A percentile compares a stretch with the other conserved stretches of the same genome.
phyloP scores from a whole-genome alignment of 2,329 filamentous ascomycete genomes.

The Cercospora janseana region DNA sequence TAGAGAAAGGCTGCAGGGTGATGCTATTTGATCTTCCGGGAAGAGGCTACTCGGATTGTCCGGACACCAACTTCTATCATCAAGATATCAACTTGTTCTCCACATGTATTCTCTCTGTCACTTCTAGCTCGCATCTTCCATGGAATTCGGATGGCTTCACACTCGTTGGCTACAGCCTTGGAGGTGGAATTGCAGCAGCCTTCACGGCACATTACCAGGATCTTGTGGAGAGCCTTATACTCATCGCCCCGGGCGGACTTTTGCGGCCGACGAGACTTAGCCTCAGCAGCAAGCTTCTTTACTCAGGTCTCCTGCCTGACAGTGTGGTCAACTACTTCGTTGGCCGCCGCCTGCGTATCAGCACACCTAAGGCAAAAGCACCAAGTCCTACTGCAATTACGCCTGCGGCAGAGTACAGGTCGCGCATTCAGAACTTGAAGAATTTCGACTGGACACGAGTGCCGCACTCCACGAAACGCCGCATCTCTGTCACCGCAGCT shows the following conservation, averaged over 20 bases:
- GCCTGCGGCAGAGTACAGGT: background rate
- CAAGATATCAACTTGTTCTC: slow-evolving; percentile 73
- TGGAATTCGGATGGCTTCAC: slow-evolving; percentile 63
- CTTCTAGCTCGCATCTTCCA: slow-evolving; percentile 66
- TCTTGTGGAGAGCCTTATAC: slow-evolving; percentile 66
- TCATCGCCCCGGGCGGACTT: slow-evolving; percentile 77
- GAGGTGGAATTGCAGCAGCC: slow-evolving; percentile 68
- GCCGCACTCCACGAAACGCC: slow-evolving; percentile 3
- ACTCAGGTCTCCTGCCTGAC: slow-evolving; percentile 62
- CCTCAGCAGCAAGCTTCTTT: slow-evolving; percentile 61
- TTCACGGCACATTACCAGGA: slow-evolving; percentile 69
- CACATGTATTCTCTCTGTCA: slow-evolving; percentile 67
- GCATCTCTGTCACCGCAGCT: slow-evolving; percentile 9
- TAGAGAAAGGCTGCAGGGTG: slow-evolving; percentile 66
- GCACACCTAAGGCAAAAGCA: slow-evolving; percentile 8
- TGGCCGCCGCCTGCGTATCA: slow-evolving; percentile 32
- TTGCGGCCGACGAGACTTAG: slow-evolving; percentile 64
- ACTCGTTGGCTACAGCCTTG: slow-evolving; percentile 75
- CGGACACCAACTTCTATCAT: slow-evolving; percentile 63
- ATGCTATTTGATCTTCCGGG: slow-evolving; percentile 78
- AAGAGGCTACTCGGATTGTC: slow-evolving; percentile 72
- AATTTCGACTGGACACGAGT: slow-evolving; percentile 14
- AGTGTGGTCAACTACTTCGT: slow-evolving; percentile 55
- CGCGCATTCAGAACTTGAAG: slow-evolving; percentile 6
- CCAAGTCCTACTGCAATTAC: background rate